A percentile compares a stretch with the other conserved stretches of the same genome.
Conservation (phyloP, 2,329 filamentous ascomycete species). For the Paecilomyces sp. region DNA sequence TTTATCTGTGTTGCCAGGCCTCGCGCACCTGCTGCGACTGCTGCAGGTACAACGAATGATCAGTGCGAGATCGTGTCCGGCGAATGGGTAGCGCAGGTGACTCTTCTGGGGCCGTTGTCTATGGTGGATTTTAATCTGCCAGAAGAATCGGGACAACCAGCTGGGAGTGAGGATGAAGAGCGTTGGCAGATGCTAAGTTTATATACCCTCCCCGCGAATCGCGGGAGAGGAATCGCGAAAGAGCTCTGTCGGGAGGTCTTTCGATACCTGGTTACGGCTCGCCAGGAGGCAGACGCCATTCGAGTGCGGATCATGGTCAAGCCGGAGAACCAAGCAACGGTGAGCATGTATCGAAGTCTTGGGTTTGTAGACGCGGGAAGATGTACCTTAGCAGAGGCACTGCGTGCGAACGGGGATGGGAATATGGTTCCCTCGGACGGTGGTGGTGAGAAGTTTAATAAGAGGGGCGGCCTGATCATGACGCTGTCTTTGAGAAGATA, state of each 20-base stretch:
- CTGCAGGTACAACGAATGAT: conserved; percentile 5
- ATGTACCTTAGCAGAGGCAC: conserved; percentile 22
- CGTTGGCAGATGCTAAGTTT: conserved; percentile 23
- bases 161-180: conserved; percentile 15
- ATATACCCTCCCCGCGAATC: conserved; percentile 23
- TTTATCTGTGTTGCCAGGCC: conserved; percentile 18
- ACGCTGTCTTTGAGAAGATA: neutral
- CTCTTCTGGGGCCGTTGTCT: conserved; percentile 20
- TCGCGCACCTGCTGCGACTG: neutral
- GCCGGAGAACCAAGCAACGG: conserved; percentile 16
- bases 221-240: conserved; percentile 20
- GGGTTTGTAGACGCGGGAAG: conserved; percentile 20
- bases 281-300: conserved; percentile 4
- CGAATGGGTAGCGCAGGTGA: conserved; percentile 25
- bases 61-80: neutral
- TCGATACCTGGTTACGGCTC: conserved; percentile 11
- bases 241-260: conserved; percentile 17
- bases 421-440: conserved; percentile 19
- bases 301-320: conserved; percentile 23
- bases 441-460: conserved; percentile 13
- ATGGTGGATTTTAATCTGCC: conserved; percentile 15
- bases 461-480: conserved; percentile 14
- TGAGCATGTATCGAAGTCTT: conserved; percentile 18
- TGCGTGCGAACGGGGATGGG: conserved; percentile 21
- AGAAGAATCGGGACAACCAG: conserved; percentile 14